Evolutionary conservation across 2,329 filamentous ascomycete genomes (phyloP).

Genomic region (Penicillium occitanis): DNA sequence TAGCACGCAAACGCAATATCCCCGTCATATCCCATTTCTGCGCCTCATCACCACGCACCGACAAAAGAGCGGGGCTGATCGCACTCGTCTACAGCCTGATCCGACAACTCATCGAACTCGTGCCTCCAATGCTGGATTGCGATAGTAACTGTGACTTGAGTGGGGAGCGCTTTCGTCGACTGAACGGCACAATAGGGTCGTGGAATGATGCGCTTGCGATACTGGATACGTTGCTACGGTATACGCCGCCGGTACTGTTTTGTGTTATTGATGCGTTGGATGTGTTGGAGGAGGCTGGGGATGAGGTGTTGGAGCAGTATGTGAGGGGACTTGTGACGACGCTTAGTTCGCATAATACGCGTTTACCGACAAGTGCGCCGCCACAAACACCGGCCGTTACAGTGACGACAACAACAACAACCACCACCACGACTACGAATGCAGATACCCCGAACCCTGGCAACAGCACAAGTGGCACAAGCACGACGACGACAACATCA

Average conservation of each 20-base stretch:
- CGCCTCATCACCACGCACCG: conserved; percentile 25
- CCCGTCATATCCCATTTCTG: conserved; percentile 42
- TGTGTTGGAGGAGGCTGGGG: conserved; percentile 28
- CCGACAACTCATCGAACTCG: conserved; percentile 38
- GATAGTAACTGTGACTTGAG: conserved; percentile 37
- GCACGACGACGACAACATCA: background rate
- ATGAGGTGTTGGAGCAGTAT: conserved; percentile 29
- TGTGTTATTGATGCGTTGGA: conserved; percentile 41
- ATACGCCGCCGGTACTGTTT: conserved; percentile 38
- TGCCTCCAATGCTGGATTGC: conserved; percentile 38
- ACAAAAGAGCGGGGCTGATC: conserved; percentile 34
- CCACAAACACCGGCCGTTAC: background rate
- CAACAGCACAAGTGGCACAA: background rate
- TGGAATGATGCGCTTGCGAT: conserved; percentile 40
- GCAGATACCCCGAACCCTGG: background rate
- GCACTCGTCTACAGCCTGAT: conserved; percentile 41
- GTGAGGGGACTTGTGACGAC: conserved; percentile 36
- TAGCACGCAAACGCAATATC: conserved; percentile 32
- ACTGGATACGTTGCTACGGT: conserved; percentile 38
- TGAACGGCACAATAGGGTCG: conserved; percentile 36
- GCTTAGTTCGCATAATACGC: conserved; percentile 33
- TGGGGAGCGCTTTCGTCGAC: conserved; percentile 34
- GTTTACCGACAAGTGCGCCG: conserved; percentile 21
- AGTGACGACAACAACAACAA: background rate
- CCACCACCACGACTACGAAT: background rate